phyloP scores from a whole-genome alignment of 2,329 filamentous ascomycete genomes.

The Neofusicoccum cordaticola region DNA sequence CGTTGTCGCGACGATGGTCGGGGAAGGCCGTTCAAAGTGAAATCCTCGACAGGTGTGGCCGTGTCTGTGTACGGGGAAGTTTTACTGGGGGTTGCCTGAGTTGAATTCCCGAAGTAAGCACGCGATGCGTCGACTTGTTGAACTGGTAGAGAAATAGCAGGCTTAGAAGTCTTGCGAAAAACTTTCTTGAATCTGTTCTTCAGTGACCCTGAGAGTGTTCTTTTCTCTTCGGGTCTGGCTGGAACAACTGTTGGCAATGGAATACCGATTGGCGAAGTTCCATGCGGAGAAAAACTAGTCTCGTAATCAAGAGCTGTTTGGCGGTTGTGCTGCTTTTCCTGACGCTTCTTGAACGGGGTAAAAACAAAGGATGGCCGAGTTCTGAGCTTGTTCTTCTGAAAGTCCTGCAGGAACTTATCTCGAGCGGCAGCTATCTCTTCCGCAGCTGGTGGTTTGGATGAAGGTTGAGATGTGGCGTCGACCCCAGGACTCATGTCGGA shows the following conservation, averaged over 20 bases:
- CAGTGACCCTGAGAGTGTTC: conserved; percentile 62
- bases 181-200: conserved; percentile 61
- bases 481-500: neutral
- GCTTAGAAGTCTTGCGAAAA: conserved; percentile 45
- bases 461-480: conserved; percentile 17
- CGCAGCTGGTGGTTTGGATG: neutral
- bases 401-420: conserved; percentile 41
- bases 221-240: conserved; percentile 38
- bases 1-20: neutral
- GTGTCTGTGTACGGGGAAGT: neutral
- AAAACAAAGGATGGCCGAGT: conserved; percentile 45
- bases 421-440: conserved; percentile 26
- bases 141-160: conserved; percentile 39
- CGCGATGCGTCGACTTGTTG: conserved; percentile 53
- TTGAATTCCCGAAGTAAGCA: conserved; percentile 33
- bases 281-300: neutral
- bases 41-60: neutral
- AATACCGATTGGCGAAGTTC: neutral
- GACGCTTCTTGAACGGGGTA: conserved; percentile 44
- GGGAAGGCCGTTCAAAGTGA: neutral
- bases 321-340: conserved; percentile 27
- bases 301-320: conserved; percentile 5
- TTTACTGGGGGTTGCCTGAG: neutral
- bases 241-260: neutral
- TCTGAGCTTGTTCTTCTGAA: conserved; percentile 38